Evolutionary conservation across 495 filamentous ascomycete species (phyloP).

Genomic region (Tirmania nivea): DNA sequence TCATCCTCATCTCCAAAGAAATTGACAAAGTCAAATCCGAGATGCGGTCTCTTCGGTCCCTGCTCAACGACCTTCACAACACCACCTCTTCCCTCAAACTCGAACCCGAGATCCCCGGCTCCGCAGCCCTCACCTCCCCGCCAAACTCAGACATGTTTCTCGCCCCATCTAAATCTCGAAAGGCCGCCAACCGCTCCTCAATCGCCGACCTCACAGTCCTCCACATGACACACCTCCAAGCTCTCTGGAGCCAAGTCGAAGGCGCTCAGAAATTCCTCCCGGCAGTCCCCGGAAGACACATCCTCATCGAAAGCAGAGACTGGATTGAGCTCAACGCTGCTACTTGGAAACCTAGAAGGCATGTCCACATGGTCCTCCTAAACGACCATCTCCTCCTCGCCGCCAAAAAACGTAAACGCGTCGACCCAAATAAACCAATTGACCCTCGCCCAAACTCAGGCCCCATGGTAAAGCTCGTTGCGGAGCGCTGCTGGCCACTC

Average conservation of each 20-base stretch:
- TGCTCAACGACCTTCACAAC: conserved; percentile 61
- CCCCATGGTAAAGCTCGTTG: conserved; percentile 56
- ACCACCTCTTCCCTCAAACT: conserved; percentile 18
- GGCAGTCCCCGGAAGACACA: conserved; percentile 71
- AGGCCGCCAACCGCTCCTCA: conserved; percentile 49
- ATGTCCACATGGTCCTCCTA: conserved; percentile 72
- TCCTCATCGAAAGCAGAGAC: conserved; percentile 65
- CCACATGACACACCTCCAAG: conserved; percentile 73
- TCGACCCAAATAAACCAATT: conserved; percentile 30
- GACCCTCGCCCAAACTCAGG: conserved; percentile 31
- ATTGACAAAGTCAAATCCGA: conserved; percentile 93
- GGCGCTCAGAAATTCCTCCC: conserved; percentile 93
- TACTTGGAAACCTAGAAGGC: conserved; percentile 71
- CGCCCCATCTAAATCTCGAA: conserved; percentile 29
- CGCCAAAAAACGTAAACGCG: conserved; percentile 69
- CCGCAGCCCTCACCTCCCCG: conserved; percentile 29
- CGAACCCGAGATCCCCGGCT: conserved; percentile 20
- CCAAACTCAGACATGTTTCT: conserved; percentile 18
- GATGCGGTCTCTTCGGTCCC: conserved; percentile 68
- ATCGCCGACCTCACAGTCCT: conserved; percentile 90
- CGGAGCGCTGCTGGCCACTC: conserved; percentile 85
- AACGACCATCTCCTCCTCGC: conserved; percentile 91
- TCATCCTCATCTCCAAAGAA: conserved; percentile 97
- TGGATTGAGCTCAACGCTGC: conserved; percentile 96
- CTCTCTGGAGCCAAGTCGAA: conserved; percentile 84